Evolutionary conservation across 176 grass and related monocot species (phyloP).

Genomic region (Avena insularis): DNA sequence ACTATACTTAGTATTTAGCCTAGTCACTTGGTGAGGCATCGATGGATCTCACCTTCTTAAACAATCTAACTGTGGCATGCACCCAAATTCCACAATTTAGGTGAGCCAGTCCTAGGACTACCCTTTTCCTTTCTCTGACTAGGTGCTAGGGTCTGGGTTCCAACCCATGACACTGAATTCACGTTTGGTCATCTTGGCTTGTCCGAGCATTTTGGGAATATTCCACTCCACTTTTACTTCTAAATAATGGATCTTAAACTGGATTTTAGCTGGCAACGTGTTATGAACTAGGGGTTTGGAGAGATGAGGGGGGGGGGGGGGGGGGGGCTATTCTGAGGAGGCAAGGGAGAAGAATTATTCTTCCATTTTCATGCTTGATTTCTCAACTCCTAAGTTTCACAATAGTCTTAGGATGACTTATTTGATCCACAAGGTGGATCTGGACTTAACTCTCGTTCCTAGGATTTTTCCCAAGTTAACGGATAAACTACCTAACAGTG

Average conservation of each 20-base stretch:
- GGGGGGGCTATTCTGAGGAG: not conserved
- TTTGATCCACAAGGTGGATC: not conserved
- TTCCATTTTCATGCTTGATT: not conserved
- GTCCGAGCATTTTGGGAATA: not conserved
- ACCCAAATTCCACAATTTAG: not conserved
- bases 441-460: not conserved
- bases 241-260: constrained; percentile 2
- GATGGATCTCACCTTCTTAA: not conserved
- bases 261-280: not conserved
- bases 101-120: not conserved
- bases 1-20: not conserved
- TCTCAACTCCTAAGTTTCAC: not conserved
- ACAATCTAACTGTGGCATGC: constrained; percentile 7
- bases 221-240: not conserved
- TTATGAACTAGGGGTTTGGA: not conserved
- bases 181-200: not conserved
- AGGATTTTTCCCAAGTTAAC: not conserved
- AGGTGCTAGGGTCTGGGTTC: not conserved
- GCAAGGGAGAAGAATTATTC: not conserved
- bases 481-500: not conserved
- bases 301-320: not conserved
- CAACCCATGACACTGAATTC: not conserved
- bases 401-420: not conserved
- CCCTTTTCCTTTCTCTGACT: not conserved
- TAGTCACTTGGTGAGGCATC: not conserved